Conservation (phyloP, 345 rosid genomes). For the Crucihimalaya himalaica region DNA sequence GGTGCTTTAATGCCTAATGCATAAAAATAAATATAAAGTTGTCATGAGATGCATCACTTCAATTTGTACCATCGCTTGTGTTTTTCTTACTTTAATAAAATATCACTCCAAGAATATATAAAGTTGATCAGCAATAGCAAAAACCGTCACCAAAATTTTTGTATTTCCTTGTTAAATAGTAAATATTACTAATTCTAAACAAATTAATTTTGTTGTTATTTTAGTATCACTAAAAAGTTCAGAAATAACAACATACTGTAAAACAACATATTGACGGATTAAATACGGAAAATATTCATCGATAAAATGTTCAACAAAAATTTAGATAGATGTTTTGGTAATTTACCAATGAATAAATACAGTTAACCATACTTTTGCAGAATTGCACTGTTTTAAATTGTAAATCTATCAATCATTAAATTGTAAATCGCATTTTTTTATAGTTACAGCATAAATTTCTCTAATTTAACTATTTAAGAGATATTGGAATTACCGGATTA, state of each 20-base stretch:
- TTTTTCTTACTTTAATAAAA: no score
- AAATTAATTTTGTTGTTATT: not conserved
- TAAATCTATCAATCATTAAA: no score
- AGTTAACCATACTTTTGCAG: no score
- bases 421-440: not conserved
- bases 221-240: no score
- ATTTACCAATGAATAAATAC: not conserved
- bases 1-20: not conserved
- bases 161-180: not conserved
- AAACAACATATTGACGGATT: not conserved
- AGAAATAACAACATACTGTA: not conserved
- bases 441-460: not conserved
- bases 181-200: not conserved
- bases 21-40: not conserved
- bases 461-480: no score
- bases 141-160: not conserved
- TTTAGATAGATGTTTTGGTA: not conserved
- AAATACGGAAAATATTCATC: not conserved
- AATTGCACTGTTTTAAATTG: no score
- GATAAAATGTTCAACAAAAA: not conserved
- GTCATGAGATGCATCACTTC: not conserved
- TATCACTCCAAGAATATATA: not conserved
- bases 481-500: not conserved
- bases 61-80: not conserved
- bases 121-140: not conserved